Evolutionary conservation across 768 basidiomycete genomes (phyloP).

Genomic region (Vishniacozyma victoriae): DNA sequence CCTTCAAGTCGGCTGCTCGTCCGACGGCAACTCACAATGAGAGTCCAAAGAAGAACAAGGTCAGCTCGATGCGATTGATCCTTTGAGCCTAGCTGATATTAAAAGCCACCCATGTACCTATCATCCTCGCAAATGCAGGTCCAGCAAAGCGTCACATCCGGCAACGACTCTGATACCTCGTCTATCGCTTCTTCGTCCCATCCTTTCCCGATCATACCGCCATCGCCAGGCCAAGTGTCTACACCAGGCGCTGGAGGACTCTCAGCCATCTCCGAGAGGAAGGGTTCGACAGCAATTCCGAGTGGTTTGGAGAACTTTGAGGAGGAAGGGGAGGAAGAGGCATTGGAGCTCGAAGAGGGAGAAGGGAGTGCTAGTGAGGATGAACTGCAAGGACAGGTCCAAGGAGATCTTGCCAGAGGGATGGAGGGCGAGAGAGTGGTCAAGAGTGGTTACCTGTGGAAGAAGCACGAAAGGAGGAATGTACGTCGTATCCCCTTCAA

Average conservation of each 20-base stretch:
- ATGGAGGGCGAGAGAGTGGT: conserved; percentile 55
- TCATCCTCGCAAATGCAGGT: neutral
- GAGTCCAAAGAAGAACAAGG: conserved; percentile 28
- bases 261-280: conserved; percentile 26
- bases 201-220: conserved; percentile 12
- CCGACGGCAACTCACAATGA: conserved; percentile 11
- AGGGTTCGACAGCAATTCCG: conserved; percentile 4
- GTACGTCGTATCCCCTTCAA: conserved; percentile 50
- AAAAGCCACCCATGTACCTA: no score
- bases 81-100: neutral
- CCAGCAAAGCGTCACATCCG: conserved; percentile 4
- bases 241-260: conserved; percentile 17
- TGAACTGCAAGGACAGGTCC: conserved; percentile 20
- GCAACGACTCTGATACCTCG: conserved; percentile 43
- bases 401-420: conserved; percentile 36
- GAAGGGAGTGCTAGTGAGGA: conserved; percentile 29
- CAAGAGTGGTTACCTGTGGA: conserved; percentile 90
- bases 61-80: conserved; percentile 7
- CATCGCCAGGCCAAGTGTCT: conserved; percentile 8
- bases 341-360: conserved; percentile 23
- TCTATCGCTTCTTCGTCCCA: conserved; percentile 24
- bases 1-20: conserved; percentile 29
- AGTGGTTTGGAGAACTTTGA: conserved; percentile 44
- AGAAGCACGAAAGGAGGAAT: conserved; percentile 97
- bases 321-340: conserved; percentile 51